These are phyloP conservation scores for Teratosphaeriaceae sp. DNA, from an alignment of 2,329 filamentous ascomycete genomes.

Conservation along the genomic window DNA sequence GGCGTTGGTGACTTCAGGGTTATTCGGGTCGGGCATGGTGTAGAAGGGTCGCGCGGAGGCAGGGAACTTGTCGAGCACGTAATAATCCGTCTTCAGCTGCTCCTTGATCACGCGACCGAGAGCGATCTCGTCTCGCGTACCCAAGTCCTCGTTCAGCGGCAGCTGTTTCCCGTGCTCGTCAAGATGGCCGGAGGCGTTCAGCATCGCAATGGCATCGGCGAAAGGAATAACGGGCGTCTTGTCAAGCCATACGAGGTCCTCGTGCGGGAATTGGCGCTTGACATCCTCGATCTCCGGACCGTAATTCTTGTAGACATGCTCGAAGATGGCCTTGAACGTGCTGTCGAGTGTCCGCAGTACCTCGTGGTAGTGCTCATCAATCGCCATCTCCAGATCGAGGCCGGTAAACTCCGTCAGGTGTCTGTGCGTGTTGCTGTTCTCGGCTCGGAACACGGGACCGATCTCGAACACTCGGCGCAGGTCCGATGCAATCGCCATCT, in stretches of 20 bases:
- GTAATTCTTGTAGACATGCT: conserved; percentile 61
- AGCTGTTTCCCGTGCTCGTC: conserved; percentile 69
- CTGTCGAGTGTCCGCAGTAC: conserved; percentile 71
- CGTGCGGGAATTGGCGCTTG: conserved; percentile 77
- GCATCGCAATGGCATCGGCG: conserved; percentile 68
- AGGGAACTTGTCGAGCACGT: conserved; percentile 91
- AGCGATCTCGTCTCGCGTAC: conserved; percentile 79
- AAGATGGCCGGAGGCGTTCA: conserved; percentile 69
- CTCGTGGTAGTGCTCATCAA: conserved; percentile 85
- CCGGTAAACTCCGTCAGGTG: conserved; percentile 94
- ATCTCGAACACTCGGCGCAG: conserved; percentile 87
- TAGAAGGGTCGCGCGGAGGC: conserved; percentile 81
- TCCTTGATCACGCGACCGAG: conserved; percentile 79
- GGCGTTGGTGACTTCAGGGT: conserved; percentile 73
- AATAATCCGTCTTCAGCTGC: conserved; percentile 85
- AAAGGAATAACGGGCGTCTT: conserved; percentile 79
- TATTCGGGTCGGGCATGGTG: conserved; percentile 72
- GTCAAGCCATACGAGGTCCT: conserved; percentile 80
- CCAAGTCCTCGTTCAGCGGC: conserved; percentile 70
- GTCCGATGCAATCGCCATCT: conserved; percentile 85
- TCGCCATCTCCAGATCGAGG: conserved; percentile 86
- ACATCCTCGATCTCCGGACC: conserved; percentile 69
- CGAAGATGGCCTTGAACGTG: conserved; percentile 74
- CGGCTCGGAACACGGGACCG: conserved; percentile 83
- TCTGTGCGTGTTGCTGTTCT: conserved; percentile 92